Evolutionary conservation across 306 rosid species (phyloP).

Genomic region (Casuarina equisetifolia): DNA sequence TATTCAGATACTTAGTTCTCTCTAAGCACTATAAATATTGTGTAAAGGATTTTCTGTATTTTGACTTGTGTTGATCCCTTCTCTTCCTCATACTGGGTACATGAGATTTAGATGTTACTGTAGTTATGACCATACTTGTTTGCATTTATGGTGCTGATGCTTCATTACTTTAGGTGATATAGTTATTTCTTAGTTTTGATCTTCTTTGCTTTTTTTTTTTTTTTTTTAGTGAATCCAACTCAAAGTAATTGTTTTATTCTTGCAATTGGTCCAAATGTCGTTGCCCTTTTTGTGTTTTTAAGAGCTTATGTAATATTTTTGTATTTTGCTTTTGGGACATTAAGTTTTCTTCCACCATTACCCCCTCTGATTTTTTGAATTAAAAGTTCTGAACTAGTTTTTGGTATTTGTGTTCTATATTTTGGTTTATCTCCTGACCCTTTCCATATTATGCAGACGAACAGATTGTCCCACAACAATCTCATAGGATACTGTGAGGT

Average conservation of each 20-base stretch:
- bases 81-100: background rate
- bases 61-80: constrained; percentile 3
- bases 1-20: background rate
- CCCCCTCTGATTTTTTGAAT: background rate
- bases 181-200: background rate
- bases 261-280: background rate
- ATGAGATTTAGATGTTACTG: background rate
- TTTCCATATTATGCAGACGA: constrained; percentile 64
- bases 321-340: background rate
- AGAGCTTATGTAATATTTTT: background rate
- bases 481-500: constrained; percentile 88
- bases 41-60: background rate
- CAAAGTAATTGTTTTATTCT: background rate
- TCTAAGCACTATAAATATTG: background rate
- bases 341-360: background rate
- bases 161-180: background rate
- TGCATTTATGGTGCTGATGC: background rate
- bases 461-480: constrained; percentile 70
- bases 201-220: background rate
- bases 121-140: background rate
- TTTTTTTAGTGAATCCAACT: background rate
- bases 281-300: background rate
- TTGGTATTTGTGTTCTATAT: background rate
- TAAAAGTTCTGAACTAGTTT: constrained; percentile 1
- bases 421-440: constrained; percentile 22